phyloP scores from a whole-genome alignment of 805 yeast genomes.

The Tetrapisispora fleetii region DNA sequence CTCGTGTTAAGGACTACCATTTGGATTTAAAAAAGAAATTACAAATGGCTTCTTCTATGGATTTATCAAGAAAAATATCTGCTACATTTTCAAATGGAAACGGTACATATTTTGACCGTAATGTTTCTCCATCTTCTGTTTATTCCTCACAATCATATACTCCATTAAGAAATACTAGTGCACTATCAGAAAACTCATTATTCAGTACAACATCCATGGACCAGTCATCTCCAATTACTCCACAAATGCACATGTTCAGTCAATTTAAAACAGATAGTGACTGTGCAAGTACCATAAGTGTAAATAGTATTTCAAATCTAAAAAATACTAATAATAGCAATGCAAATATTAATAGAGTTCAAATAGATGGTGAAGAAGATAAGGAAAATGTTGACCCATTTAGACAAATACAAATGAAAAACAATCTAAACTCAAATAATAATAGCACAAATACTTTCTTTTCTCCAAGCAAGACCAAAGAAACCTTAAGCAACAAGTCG shows the following conservation, averaged over 20 bases:
- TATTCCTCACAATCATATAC: conserved; percentile 23
- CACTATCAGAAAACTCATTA: conserved; percentile 26
- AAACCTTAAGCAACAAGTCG: conserved; percentile 9
- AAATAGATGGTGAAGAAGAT: conserved; percentile 1
- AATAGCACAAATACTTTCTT: neutral
- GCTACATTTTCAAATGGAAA: conserved; percentile 3
- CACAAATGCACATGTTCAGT: conserved; percentile 24
- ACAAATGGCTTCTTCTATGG: conserved; percentile 21
- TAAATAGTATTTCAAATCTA: conserved; percentile 17
- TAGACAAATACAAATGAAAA: neutral
- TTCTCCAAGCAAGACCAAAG: conserved; percentile 1
- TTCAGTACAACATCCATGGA: conserved; percentile 18
- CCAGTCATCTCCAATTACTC: conserved; percentile 27
- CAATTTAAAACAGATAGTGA: conserved; percentile 21
- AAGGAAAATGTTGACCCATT: conserved; percentile 3
- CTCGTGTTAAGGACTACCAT: conserved; percentile 13
- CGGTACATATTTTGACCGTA: conserved; percentile 13
- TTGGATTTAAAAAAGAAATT: conserved; percentile 17
- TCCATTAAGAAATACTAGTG: conserved; percentile 26
- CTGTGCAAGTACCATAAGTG: conserved; percentile 22
- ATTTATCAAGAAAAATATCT: conserved; percentile 17
- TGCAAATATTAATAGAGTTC: neutral
- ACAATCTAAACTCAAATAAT: neutral
- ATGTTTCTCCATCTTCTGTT: conserved; percentile 11
- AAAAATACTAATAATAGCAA: conserved; percentile 4